Evolutionary conservation across 495 filamentous ascomycete species (phyloP), one percentile per base, ranked within the genome.

Genomic region (Podospora comata): DNA sequence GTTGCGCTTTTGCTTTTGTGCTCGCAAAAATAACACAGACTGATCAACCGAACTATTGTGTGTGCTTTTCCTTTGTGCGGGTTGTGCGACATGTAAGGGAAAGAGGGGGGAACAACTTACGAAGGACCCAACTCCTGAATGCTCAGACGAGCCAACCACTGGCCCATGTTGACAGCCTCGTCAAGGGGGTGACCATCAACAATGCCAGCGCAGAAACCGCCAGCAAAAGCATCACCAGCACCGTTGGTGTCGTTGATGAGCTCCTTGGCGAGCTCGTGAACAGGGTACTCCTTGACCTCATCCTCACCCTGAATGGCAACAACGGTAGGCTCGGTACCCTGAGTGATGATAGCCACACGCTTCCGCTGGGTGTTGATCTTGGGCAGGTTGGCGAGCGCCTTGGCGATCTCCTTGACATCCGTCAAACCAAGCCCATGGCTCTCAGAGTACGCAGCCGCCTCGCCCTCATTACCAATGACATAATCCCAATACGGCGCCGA

Each of bases 191-290:
- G 90, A 76, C 91, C 93, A 76, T 91, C 84, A 60, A 96, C 92
- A 68, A 99, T 81, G 71, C 93, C 95, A 60, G 94, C 94, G 60
- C 88, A 81, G 81, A 99, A 94, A 68, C 95, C 95, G 76, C 94
- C 95, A 64, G 94, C 94, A 74, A 98, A 99, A 44, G 96, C 95
- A 79, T 99, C 95, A 79, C 93, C 95, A 67, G 95, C 95, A 75
- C 95, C 95, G 77, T 93, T 99, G 74, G 95, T 98, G 81, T 99
- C 95, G 76, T 87, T 88, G 77, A 99, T 97, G 79, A 90, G 81
- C 32, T 87, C 84, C 77, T 87, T 82, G 66, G 84, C 80, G 75
- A 98, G 90, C 67, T 84, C 82, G 75, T 89, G 92, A 39, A 99
- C 92, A n/a, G 85, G 84, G 84, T 87, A 92, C 79, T 91, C 84